phyloP scores from a whole-genome alignment of 164 flowering plant genomes.

The Vitis amurensis region DNA sequence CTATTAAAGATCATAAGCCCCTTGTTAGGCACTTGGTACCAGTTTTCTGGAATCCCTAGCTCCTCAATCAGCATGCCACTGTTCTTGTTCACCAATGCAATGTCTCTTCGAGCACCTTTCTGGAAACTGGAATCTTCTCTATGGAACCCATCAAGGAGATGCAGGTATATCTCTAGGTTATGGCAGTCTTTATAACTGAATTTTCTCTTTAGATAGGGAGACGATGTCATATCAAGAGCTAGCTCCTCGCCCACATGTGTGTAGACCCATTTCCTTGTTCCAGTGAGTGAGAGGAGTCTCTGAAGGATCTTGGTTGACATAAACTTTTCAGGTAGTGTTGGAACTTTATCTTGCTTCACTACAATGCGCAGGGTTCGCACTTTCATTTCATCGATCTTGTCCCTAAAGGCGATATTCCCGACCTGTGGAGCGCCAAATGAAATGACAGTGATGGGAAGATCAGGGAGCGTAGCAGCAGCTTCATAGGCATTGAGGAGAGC shows the following conservation, averaged over 20 bases:
- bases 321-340: conserved; percentile 40
- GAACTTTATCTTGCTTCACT: conserved; percentile 45
- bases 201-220: conserved; percentile 42
- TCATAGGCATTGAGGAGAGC: conserved; percentile 24
- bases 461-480: conserved; percentile 30
- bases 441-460: conserved; percentile 33
- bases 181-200: conserved; percentile 31
- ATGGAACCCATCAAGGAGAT: too few relatives aligned
- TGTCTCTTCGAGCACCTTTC: too few relatives aligned
- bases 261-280: conserved; percentile 42
- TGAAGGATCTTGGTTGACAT: conserved; percentile 32
- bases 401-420: conserved; percentile 44
- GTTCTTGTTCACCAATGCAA: too few relatives aligned
- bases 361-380: conserved; percentile 44
- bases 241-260: conserved; percentile 55
- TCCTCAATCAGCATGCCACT: too few relatives aligned
- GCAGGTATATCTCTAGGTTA: conserved; percentile 6
- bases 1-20: too few relatives aligned
- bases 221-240: conserved; percentile 29
- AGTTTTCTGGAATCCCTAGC: too few relatives aligned
- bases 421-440: conserved; percentile 50
- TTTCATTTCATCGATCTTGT: conserved; percentile 30
- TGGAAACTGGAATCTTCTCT: too few relatives aligned
- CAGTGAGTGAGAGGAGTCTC: conserved; percentile 29
- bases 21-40: too few relatives aligned